Evolutionary conservation across 306 rosid genomes (phyloP).

Genomic region (Lupinus albus): DNA sequence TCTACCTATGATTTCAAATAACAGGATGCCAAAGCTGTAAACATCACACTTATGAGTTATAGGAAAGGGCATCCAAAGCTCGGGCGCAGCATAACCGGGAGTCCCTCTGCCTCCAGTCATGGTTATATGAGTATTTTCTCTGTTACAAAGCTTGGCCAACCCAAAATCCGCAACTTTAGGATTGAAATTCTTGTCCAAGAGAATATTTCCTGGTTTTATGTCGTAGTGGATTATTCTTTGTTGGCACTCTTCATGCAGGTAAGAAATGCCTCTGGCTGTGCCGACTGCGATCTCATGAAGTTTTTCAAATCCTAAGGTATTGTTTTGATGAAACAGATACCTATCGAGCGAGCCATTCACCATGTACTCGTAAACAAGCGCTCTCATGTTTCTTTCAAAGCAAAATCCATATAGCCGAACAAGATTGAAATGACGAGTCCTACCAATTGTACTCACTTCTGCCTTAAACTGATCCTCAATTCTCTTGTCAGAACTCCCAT

Average conservation of each 20-base stretch:
- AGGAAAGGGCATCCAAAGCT: conserved; percentile 56
- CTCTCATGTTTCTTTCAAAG: conserved; percentile 45
- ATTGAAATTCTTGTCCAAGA: conserved; percentile 43
- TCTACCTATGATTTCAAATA: conserved; percentile 55
- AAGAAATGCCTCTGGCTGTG: conserved; percentile 55
- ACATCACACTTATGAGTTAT: conserved; percentile 61
- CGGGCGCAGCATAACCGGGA: conserved; percentile 60
- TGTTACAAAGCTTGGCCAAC: conserved; percentile 51
- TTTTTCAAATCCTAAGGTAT: conserved; percentile 41
- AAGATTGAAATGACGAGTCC: conserved; percentile 52
- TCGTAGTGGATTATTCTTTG: conserved; percentile 62
- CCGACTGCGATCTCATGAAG: conserved; percentile 57
- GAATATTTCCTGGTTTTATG: conserved; percentile 61
- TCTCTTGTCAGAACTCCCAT: conserved; percentile 36
- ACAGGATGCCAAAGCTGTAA: conserved; percentile 58
- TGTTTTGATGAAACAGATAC: conserved; percentile 42
- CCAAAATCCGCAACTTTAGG: conserved; percentile 66
- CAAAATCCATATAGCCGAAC: conserved; percentile 55
- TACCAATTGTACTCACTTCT: conserved; percentile 45
- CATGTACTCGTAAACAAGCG: conserved; percentile 58
- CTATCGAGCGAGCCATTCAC: conserved; percentile 54
- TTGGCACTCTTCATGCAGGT: conserved; percentile 55
- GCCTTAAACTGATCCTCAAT: conserved; percentile 53
- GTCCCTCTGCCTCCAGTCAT: conserved; percentile 60
- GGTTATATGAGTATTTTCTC: conserved; percentile 48